These are phyloP conservation scores for Coemansia sp. DNA, from an alignment of 192 early-diverging fungal genomes.

Conservation along the genomic window DNA sequence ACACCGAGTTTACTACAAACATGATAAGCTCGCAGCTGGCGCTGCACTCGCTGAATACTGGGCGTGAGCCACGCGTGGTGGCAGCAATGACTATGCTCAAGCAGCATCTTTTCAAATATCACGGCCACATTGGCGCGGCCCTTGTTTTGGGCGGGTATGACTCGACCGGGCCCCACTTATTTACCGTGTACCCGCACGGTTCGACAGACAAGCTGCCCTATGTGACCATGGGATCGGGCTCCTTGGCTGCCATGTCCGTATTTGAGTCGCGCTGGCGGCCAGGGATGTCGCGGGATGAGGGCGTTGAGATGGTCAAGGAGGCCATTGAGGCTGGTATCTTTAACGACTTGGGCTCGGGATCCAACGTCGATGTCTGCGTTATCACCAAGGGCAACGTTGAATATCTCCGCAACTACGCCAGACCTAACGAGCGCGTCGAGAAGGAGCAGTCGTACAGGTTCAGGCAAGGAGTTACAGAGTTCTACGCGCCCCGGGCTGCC, in stretches of 20 bases:
- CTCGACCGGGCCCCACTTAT: slow-evolving; percentile 85
- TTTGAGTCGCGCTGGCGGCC: slow-evolving; percentile 86
- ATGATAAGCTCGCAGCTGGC: slow-evolving; percentile 93
- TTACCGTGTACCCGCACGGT: slow-evolving; percentile 91
- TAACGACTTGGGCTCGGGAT: slow-evolving; percentile 97
- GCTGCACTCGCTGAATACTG: slow-evolving; percentile 87
- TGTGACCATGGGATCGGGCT: slow-evolving; percentile 95
- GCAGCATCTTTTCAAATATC: slow-evolving; percentile 96
- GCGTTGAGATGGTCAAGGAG: slow-evolving; percentile 84
- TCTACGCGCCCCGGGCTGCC: slow-evolving; percentile 10
- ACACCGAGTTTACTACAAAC: slow-evolving; percentile 93
- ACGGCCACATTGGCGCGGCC: slow-evolving; percentile 93
- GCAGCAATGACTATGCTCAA: slow-evolving; percentile 97
- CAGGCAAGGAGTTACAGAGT: slow-evolving; percentile 46
- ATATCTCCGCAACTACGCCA: slow-evolving; percentile 78
- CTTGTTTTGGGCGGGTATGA: slow-evolving; percentile 94
- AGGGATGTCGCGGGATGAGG: slow-evolving; percentile 83
- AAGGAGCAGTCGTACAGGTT: slow-evolving; percentile 87
- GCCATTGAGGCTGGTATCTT: slow-evolving; percentile 98
- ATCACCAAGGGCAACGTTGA: slow-evolving; percentile 86
- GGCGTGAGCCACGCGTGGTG: slow-evolving; percentile 79
- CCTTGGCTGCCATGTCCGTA: slow-evolving; percentile 92
- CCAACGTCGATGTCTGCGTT: slow-evolving; percentile 91
- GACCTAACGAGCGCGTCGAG: slow-evolving; percentile 81
- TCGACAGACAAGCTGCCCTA: slow-evolving; percentile 95